These are phyloP conservation scores for Cladophialophora psammophila DNA, from an alignment of 2,329 filamentous ascomycete genomes.

Conservation along the genomic window DNA sequence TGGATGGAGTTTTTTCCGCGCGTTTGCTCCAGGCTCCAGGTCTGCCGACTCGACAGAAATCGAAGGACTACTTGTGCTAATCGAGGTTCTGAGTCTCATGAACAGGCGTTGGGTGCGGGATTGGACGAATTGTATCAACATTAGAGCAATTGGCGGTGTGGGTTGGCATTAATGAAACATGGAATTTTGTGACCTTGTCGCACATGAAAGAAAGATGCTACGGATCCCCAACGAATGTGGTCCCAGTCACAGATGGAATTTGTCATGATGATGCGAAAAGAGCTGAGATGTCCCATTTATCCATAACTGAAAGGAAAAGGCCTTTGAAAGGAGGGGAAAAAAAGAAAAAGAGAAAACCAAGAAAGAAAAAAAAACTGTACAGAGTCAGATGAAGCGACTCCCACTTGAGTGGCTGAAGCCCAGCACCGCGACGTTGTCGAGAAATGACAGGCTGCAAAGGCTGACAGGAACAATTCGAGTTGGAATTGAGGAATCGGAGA, in stretches of 20 bases:
- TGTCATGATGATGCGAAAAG: slow-evolving; percentile 15
- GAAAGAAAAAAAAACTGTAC: not conserved
- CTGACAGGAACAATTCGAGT: not conserved
- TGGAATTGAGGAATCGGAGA: not conserved
- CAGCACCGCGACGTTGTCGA: not conserved
- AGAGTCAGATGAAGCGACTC: not conserved
- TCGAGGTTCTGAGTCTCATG: not conserved
- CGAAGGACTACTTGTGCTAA: not conserved
- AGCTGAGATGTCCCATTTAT: slow-evolving; percentile 26
- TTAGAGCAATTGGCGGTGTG: slow-evolving; percentile 20
- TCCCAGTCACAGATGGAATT: slow-evolving; percentile 17
- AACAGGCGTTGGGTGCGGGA: not conserved
- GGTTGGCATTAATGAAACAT: slow-evolving; percentile 10
- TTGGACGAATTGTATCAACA: slow-evolving; percentile 14
- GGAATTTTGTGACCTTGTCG: slow-evolving; percentile 8
- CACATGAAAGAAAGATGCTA: slow-evolving; percentile 19
- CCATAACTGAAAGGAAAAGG: not conserved
- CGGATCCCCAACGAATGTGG: slow-evolving; percentile 24
- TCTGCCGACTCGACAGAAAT: not conserved
- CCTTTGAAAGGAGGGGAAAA: not conserved
- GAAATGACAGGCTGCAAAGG: not conserved
- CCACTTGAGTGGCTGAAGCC: not conserved
- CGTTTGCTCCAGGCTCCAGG: slow-evolving; percentile 18
- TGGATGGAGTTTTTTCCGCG: slow-evolving; percentile 43
- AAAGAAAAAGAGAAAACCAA: not conserved